Base-by-base conservation (phyloP, 495 filamentous ascomycete species). In the Lentithecium fluviatile region DNA sequence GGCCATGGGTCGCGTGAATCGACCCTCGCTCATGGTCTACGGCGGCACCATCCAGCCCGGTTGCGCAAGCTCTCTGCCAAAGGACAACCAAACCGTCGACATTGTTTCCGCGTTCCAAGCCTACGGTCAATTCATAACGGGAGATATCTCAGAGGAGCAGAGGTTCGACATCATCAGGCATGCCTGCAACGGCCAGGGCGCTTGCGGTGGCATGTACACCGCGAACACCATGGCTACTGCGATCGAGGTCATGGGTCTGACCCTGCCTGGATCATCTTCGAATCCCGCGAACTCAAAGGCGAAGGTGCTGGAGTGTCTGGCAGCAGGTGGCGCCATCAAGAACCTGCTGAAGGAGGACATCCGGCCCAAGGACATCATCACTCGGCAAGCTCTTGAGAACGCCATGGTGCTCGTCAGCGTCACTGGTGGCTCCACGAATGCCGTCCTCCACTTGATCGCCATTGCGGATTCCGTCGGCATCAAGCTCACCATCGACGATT, bases 191-290 rank as follows among this genome's bases (percentile, higher is more conserved):
- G 94, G 94, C 45, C 80, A 86, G 60, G 94, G 94, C 60, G 94
- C 95, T 19, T 98, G 94, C 70, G 94, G 94, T 70, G 94, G 94
- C 60, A 98, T 98, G 94, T 98, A 98, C 79, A 98, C 94, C 17
- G 94, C 94, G 54, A 98, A 98, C 80, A 98, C 94, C 49, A 95
- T 98, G 91, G 94, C 94, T 45, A 87, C 87, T 5, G 92, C 92
- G n/a, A 95, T 97, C 64, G 94, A 98, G 76, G 83, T 86, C 36
- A 90, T 98, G 82, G 94, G 94, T 54, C 92, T 98, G 88, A 90
- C 90, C 3, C 82, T 98, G 26, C 90, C 94, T 12, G 94, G 95
- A 5, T 96, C 91, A 25, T 96, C 90, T 15, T 93, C 91, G 65
- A 91, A 88, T 74, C 91, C 93, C 20, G 94, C 94, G 51, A 90